phyloP scores from a whole-genome alignment of 305 asterid species.

The Solanum hybrid region DNA sequence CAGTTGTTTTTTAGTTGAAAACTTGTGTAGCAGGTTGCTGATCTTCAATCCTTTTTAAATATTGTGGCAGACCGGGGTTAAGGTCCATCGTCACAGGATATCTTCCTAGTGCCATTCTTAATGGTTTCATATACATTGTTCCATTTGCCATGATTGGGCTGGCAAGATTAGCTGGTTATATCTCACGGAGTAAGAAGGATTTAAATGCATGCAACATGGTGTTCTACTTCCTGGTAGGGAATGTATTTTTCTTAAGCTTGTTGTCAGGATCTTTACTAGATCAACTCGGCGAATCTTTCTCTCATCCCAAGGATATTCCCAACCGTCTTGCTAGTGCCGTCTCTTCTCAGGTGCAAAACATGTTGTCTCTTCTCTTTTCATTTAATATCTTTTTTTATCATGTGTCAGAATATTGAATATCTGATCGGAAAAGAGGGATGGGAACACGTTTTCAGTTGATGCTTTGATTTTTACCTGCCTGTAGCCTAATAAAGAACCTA shows the following conservation, averaged over 20 bases:
- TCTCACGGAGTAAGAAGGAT: slow-evolving; percentile 73
- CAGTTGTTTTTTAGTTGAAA: background rate
- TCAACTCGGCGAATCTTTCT: slow-evolving; percentile 68
- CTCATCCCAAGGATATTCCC: slow-evolving; percentile 75
- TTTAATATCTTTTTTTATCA: background rate
- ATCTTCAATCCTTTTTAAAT: background rate
- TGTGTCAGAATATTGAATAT: background rate
- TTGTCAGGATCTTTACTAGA: slow-evolving; percentile 89
- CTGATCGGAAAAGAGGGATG: background rate
- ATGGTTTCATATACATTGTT: slow-evolving; percentile 51
- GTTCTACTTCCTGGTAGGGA: slow-evolving; percentile 83
- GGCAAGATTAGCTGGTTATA: slow-evolving; percentile 61
- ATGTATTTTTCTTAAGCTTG: slow-evolving; percentile 77
- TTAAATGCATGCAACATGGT: slow-evolving; percentile 83
- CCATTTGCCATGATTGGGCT: slow-evolving; percentile 71
- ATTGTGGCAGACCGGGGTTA: slow-evolving; percentile 63
- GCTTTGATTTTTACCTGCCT: background rate
- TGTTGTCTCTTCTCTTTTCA: background rate
- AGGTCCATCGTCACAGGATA: slow-evolving; percentile 81
- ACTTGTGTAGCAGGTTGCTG: background rate
- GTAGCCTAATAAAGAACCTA: background rate
- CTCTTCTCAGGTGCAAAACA: slow-evolving; percentile 57
- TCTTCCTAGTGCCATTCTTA: slow-evolving; percentile 82
- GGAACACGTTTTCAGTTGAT: background rate
- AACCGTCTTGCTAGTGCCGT: slow-evolving; percentile 81